These are phyloP conservation scores for Melanogaster broomeanus DNA, from an alignment of 768 basidiomycete species.

Conservation along the genomic window DNA sequence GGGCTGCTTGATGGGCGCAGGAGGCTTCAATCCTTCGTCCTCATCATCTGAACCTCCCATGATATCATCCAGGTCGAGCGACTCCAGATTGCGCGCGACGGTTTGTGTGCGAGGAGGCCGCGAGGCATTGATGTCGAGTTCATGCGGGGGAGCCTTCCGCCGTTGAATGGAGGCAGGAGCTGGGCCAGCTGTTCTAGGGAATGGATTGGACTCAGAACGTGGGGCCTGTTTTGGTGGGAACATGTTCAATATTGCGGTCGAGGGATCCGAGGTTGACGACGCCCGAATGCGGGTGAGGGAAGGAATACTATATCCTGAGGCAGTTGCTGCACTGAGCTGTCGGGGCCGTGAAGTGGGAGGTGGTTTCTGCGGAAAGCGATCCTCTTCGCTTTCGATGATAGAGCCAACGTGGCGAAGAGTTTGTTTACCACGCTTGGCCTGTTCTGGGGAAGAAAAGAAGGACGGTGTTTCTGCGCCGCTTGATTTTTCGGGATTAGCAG, in stretches of 20 bases:
- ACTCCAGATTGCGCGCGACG: constrained; percentile 60
- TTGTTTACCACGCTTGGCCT: constrained; percentile 31
- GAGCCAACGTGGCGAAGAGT: constrained; percentile 61
- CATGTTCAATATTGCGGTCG: constrained; percentile 7
- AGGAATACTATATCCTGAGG: constrained; percentile 34
- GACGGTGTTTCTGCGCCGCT: constrained; percentile 17
- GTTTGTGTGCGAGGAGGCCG: constrained; percentile 42
- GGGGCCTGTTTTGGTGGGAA: constrained; percentile 28
- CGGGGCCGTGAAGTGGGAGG: constrained; percentile 43
- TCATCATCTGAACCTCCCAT: constrained; percentile 74
- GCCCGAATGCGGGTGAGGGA: constrained; percentile 27
- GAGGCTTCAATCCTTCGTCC: constrained; percentile 27
- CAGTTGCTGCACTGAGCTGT: constrained; percentile 47
- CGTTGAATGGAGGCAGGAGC: constrained; percentile 21
- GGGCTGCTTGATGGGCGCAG: constrained; percentile 43
- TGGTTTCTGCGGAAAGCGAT: constrained; percentile 27
- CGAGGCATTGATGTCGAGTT: constrained; percentile 28
- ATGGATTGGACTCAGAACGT: constrained; percentile 29
- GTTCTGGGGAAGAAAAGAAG: constrained; percentile 20
- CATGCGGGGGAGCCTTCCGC: constrained; percentile 27
- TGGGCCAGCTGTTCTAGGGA: constrained; percentile 27
- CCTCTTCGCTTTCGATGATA: constrained; percentile 63
- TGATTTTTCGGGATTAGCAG: constrained; percentile 23
- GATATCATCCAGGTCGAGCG: constrained; percentile 73
- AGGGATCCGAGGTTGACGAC: constrained; percentile 36